Evolutionary conservation across 352 stramenopile genomes (phyloP).

Genomic region (Phytophthora sansomeana): DNA sequence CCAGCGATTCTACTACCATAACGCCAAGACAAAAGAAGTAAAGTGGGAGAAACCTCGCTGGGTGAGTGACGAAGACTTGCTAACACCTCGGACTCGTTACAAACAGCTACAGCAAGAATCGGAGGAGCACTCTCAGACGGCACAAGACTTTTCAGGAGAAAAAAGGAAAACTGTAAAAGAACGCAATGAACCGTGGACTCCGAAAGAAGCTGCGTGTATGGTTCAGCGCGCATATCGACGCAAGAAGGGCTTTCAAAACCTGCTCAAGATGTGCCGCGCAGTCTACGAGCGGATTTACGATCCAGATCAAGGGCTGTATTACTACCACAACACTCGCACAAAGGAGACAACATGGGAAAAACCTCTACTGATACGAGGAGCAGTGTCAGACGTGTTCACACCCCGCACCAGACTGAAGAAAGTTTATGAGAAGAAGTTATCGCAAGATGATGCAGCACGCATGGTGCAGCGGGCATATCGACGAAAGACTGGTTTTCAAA

Average conservation of each 20-base stretch:
- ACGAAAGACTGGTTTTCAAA: conserved; percentile 51
- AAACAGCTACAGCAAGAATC: conserved; percentile 15
- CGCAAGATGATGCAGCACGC: conserved; percentile 49
- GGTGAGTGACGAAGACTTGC: conserved; percentile 70
- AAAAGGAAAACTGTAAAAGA: conserved; percentile 4
- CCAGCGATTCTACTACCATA: conserved; percentile 82
- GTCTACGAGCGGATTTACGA: conserved; percentile 85
- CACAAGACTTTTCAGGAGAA: background rate
- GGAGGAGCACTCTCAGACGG: background rate
- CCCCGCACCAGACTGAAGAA: conserved; percentile 32
- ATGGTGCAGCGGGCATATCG: conserved; percentile 72
- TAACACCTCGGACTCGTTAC: conserved; percentile 57
- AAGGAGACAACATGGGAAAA: conserved; percentile 78
- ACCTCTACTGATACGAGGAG: conserved; percentile 54
- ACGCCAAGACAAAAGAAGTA: conserved; percentile 71
- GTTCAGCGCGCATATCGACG: conserved; percentile 65
- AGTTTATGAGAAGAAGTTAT: conserved; percentile 23
- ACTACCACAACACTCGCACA: conserved; percentile 86
- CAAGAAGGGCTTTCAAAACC: conserved; percentile 49
- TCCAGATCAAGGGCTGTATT: conserved; percentile 53
- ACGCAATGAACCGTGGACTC: conserved; percentile 31
- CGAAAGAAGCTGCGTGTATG: conserved; percentile 54
- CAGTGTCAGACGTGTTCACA: conserved; percentile 54
- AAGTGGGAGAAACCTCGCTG: conserved; percentile 75
- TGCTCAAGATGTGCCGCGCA: conserved; percentile 53